Percentiles rank a stretch among this genome's conserved stretches.
phyloP scores from a whole-genome alignment of 2,329 filamentous ascomycete genomes.

The Xylariales sp. region DNA sequence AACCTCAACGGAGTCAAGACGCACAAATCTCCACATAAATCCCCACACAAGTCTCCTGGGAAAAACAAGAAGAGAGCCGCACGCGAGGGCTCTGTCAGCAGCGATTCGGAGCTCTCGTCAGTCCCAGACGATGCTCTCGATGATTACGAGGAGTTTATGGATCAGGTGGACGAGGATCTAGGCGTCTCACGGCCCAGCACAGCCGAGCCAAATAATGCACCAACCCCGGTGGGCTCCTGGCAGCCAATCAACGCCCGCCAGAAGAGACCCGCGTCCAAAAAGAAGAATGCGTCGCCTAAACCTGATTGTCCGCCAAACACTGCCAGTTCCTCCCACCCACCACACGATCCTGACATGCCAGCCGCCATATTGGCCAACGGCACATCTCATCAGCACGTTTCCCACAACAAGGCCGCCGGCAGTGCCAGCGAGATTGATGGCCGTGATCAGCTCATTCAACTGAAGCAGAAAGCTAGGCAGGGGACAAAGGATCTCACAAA shows the following conservation, averaged over 20 bases:
- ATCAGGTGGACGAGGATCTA: slow-evolving; percentile 21
- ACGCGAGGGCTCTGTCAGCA: slow-evolving; percentile 23
- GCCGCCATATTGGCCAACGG: slow-evolving; percentile 21
- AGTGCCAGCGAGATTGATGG: slow-evolving; percentile 16
- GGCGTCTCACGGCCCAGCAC: slow-evolving; percentile 19
- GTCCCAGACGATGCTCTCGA: slow-evolving; percentile 25
- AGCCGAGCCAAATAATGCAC: slow-evolving; percentile 25
- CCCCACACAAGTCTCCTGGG: slow-evolving; percentile 9
- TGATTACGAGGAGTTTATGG: slow-evolving; percentile 23
- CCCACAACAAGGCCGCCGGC: slow-evolving; percentile 18
- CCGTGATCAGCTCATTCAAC: slow-evolving; percentile 11
- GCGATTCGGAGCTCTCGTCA: slow-evolving; percentile 25
- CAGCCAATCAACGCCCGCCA: slow-evolving; percentile 27
- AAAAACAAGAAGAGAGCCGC: slow-evolving; percentile 16
- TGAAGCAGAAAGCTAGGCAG: slow-evolving; percentile 19
- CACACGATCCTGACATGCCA: slow-evolving; percentile 24
- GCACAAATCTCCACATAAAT: slow-evolving; percentile 15
- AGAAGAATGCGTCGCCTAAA: slow-evolving; percentile 26
- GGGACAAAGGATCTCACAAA: slow-evolving; percentile 19
- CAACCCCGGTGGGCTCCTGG: slow-evolving; percentile 21
- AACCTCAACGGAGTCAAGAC: slow-evolving; percentile 3
- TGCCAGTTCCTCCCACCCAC: slow-evolving; percentile 13
- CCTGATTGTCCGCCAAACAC: slow-evolving; percentile 20
- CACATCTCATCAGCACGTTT: slow-evolving; percentile 12
- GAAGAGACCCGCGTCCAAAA: slow-evolving; percentile 28